phyloP scores from a whole-genome alignment of 257 asterid genomes.

The Solanum microdontum region DNA sequence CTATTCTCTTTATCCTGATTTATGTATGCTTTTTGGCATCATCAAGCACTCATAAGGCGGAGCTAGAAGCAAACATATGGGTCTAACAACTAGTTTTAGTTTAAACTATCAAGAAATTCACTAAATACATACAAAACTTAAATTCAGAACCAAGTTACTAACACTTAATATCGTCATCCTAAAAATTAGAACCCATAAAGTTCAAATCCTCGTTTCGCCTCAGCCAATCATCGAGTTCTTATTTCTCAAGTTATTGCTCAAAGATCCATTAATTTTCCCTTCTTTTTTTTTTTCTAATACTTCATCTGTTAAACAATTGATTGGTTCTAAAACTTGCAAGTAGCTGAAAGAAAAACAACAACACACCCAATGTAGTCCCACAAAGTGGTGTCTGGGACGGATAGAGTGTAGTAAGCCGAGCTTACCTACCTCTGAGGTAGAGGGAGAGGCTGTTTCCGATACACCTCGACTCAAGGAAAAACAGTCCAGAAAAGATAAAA shows the following conservation, averaged over 20 bases:
- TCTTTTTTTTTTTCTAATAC: background rate
- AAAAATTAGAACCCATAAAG: background rate
- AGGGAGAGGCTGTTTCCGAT: background rate
- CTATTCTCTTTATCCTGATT: background rate
- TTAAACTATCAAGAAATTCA: background rate
- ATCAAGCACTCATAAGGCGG: background rate
- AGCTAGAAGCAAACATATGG: background rate
- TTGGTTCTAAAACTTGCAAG: background rate
- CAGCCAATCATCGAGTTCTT: background rate
- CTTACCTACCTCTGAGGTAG: background rate
- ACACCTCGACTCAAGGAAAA: background rate
- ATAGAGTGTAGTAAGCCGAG: background rate
- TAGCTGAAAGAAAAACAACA: background rate
- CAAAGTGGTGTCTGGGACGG: background rate
- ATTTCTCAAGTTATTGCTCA: background rate
- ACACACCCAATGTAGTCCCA: background rate
- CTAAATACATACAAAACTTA: background rate
- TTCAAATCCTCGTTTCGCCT: background rate
- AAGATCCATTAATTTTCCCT: background rate
- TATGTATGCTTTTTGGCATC: background rate
- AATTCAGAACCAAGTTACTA: background rate
- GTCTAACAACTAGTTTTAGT: background rate
- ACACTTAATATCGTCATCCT: background rate
- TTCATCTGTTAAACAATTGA: background rate
- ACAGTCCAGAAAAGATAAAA: background rate